These are phyloP conservation scores for Sanguinoderma infundibulare DNA, from an alignment of 1,284 basidiomycete genomes.

Conservation along the genomic window DNA sequence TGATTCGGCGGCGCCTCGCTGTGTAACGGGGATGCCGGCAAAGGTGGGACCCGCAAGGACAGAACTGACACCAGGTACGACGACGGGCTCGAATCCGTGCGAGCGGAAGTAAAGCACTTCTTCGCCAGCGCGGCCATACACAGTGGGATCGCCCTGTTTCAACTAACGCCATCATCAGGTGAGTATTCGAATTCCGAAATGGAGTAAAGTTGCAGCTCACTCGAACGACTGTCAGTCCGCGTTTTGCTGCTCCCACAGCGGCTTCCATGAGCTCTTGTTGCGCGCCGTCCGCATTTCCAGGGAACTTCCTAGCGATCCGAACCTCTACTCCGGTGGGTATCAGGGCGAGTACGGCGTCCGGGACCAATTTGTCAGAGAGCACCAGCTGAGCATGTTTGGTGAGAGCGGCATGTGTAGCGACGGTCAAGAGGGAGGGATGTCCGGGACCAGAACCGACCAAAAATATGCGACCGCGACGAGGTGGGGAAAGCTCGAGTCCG, in stretches of 20 bases:
- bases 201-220: slow-evolving; percentile 44
- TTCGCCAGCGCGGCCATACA: slow-evolving; percentile 94
- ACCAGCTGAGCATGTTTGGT: slow-evolving; percentile 85
- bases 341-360: slow-evolving; percentile 85
- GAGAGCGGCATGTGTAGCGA: slow-evolving; percentile 84
- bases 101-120: slow-evolving; percentile 92
- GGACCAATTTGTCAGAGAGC: slow-evolving; percentile 97
- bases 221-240: slow-evolving; percentile 87
- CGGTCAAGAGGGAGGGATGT: slow-evolving; percentile 89
- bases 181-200: background rate
- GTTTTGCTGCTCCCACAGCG: slow-evolving; percentile 80
- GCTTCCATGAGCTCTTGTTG: slow-evolving; percentile 94
- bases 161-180: slow-evolving; percentile 50
- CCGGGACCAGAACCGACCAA: slow-evolving; percentile 96
- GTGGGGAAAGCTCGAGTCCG: slow-evolving; percentile 32
- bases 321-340: slow-evolving; percentile 77
- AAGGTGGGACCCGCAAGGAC: slow-evolving; percentile 90
- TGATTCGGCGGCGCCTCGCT: slow-evolving; percentile 91
- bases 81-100: slow-evolving; percentile 81
- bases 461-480: slow-evolving; percentile 71
- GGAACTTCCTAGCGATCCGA: slow-evolving; percentile 95
- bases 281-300: slow-evolving; percentile 94
- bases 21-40: slow-evolving; percentile 92
- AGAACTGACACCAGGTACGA: slow-evolving; percentile 90
- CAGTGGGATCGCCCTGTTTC: slow-evolving; percentile 96